Evolutionary conservation across 2,329 filamentous ascomycete genomes (phyloP).

Genomic region (Colletotrichum tropicicola): DNA sequence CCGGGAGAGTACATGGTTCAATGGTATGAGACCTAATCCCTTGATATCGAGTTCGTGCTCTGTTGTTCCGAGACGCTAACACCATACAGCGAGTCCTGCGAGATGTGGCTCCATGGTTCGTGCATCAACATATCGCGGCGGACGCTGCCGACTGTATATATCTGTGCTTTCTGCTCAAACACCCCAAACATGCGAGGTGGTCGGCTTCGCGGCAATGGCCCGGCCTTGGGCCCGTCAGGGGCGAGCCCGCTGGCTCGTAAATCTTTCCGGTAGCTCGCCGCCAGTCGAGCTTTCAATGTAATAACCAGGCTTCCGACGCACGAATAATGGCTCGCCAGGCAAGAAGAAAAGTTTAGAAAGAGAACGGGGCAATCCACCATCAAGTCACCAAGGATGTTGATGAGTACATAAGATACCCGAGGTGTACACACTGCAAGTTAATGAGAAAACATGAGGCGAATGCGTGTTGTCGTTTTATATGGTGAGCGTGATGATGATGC

Average conservation of each 20-base stretch:
- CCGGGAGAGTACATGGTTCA: slow-evolving; percentile 68
- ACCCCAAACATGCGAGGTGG: slow-evolving; percentile 63
- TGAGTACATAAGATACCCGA: slow-evolving; percentile 42
- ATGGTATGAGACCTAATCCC: slow-evolving; percentile 58
- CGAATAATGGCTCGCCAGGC: neutral
- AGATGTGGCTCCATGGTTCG: slow-evolving; percentile 71
- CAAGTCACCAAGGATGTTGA: slow-evolving; percentile 21
- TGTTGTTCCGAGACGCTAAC: slow-evolving; percentile 16
- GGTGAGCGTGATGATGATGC: no score
- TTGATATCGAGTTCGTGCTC: slow-evolving; percentile 9
- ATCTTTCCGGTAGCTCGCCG: slow-evolving; percentile 50
- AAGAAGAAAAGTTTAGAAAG: slow-evolving; percentile 17
- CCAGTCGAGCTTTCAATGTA: neutral
- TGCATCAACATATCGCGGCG: slow-evolving; percentile 68
- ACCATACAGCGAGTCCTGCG: slow-evolving; percentile 66
- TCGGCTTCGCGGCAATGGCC: slow-evolving; percentile 49
- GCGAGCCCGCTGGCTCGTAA: slow-evolving; percentile 55
- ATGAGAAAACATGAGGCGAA: slow-evolving; percentile 35
- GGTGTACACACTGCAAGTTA: slow-evolving; percentile 32
- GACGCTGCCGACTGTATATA: slow-evolving; percentile 68
- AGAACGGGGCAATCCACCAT: slow-evolving; percentile 18
- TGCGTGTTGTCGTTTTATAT: neutral
- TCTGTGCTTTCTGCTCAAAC: slow-evolving; percentile 70
- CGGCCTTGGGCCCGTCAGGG: slow-evolving; percentile 37
- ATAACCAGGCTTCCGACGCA: slow-evolving; percentile 1